A percentile compares a stretch with the other conserved stretches of the same genome.
These are phyloP conservation scores for Prunus armeniaca DNA, from an alignment of 306 rosid species.

Conservation along the genomic window DNA sequence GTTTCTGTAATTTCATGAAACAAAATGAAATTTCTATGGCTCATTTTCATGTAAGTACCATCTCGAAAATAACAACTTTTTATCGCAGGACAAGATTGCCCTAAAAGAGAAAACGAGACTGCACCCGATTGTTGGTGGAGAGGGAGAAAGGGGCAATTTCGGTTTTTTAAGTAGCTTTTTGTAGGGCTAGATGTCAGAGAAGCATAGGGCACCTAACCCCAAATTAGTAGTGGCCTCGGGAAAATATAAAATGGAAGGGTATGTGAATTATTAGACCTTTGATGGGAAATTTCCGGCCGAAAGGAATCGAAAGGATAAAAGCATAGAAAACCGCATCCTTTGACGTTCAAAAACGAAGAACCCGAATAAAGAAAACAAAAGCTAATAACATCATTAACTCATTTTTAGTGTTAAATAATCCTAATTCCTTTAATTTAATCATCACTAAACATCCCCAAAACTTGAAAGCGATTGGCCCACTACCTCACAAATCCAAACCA, in stretches of 20 bases:
- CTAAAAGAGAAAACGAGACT: not conserved
- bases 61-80: not conserved
- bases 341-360: slow-evolving; percentile 13
- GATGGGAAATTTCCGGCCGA: slow-evolving; percentile 15
- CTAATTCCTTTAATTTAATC: not conserved
- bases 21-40: too few relatives aligned
- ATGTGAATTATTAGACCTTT: slow-evolving; percentile 4
- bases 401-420: slow-evolving; percentile 8
- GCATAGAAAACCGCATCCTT: slow-evolving; percentile 24
- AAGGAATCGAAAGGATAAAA: not conserved
- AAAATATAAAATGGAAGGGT: not conserved
- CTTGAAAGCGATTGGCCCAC: slow-evolving; percentile 7
- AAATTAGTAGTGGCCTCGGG: slow-evolving; percentile 7
- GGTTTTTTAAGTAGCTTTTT: not conserved
- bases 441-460: not conserved
- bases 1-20: not conserved
- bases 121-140: not conserved
- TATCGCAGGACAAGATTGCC: not conserved
- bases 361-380: slow-evolving; percentile 6
- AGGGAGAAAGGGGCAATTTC: not conserved
- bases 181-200: not conserved
- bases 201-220: slow-evolving; percentile 18
- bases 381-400: not conserved
- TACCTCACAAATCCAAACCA: not conserved
- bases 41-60: not conserved